These are phyloP conservation scores for Mantamonas sphyraenae DNA, from an alignment of 78 protist genomes.

Conservation along the genomic window DNA sequence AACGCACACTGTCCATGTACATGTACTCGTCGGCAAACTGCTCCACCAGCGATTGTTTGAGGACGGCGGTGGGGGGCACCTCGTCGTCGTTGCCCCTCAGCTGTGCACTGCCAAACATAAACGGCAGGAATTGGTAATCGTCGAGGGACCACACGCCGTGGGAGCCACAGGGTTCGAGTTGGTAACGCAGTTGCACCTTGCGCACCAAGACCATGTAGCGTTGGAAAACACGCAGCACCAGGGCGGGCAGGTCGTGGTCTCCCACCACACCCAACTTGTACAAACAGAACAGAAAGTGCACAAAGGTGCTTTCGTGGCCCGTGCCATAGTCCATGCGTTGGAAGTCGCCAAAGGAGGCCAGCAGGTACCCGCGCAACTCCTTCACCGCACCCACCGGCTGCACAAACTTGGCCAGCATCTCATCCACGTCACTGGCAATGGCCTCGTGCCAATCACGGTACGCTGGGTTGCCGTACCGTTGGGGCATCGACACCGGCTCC, in stretches of 20 bases:
- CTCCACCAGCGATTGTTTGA: not conserved
- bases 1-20: not conserved
- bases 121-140: constrained; percentile 90
- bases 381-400: too few relatives aligned
- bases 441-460: too few relatives aligned
- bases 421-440: too few relatives aligned
- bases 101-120: constrained; percentile 89
- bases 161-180: constrained; percentile 93
- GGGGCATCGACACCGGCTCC: too few relatives aligned
- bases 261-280: constrained; percentile 26
- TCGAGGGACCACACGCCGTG: constrained; percentile 97
- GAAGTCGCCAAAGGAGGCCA: constrained; percentile 71
- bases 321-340: constrained; percentile 96
- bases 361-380: constrained; percentile 73
- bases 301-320: constrained; percentile 88
- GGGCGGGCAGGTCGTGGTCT: constrained; percentile 26
- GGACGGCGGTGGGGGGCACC: not conserved
- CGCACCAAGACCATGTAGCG: constrained; percentile 65
- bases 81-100: constrained; percentile 19
- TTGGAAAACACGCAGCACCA: constrained; percentile 28
- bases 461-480: too few relatives aligned
- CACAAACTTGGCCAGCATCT: too few relatives aligned
- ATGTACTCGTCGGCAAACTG: not conserved
- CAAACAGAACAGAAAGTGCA: constrained; percentile 35
- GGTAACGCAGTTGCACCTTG: constrained; percentile 61